A percentile compares a stretch with the other conserved stretches of the same genome.
Conservation (phyloP, 1,284 basidiomycete species). For the Trichosporon asahii region DNA sequence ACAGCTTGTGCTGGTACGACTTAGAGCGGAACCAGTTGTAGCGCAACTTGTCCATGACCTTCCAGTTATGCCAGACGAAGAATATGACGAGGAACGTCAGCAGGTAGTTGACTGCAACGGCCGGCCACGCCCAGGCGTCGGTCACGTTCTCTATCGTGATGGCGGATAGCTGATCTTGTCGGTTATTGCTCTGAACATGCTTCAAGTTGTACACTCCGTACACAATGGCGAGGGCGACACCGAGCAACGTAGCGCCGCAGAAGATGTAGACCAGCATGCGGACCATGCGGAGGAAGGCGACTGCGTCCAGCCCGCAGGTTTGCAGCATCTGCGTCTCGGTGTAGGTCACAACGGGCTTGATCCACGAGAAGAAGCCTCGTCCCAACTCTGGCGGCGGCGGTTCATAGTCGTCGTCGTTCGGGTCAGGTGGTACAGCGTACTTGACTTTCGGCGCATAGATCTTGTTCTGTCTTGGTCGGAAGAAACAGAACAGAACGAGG, state of each 20-base stretch:
- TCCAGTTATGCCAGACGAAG: constrained; percentile 67
- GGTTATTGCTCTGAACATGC: constrained; percentile 56
- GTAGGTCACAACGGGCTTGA: constrained; percentile 67
- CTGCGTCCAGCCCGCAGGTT: constrained; percentile 69
- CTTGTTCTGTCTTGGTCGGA: constrained; percentile 71
- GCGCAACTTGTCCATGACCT: constrained; percentile 58
- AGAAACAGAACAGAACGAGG: constrained; percentile 67
- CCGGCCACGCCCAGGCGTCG: constrained; percentile 66
- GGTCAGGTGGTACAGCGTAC: constrained; percentile 57
- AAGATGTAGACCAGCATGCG: constrained; percentile 73
- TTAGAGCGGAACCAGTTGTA: constrained; percentile 50
- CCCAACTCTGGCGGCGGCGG: constrained; percentile 61
- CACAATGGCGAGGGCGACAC: constrained; percentile 68
- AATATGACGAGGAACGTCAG: constrained; percentile 56
- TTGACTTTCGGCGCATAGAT: constrained; percentile 58
- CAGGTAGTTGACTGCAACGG: constrained; percentile 70
- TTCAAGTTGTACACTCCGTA: constrained; percentile 64
- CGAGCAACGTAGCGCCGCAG: constrained; percentile 62
- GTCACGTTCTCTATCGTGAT: constrained; percentile 73
- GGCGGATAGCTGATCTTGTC: constrained; percentile 61
- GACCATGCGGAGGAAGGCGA: constrained; percentile 85
- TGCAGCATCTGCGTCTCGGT: not conserved
- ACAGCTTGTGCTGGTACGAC: constrained; percentile 50
- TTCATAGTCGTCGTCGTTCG: constrained; percentile 46
- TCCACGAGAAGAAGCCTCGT: constrained; percentile 79